phyloP scores from a whole-genome alignment of 208 protist species.

The Leishmania tarentolae region DNA sequence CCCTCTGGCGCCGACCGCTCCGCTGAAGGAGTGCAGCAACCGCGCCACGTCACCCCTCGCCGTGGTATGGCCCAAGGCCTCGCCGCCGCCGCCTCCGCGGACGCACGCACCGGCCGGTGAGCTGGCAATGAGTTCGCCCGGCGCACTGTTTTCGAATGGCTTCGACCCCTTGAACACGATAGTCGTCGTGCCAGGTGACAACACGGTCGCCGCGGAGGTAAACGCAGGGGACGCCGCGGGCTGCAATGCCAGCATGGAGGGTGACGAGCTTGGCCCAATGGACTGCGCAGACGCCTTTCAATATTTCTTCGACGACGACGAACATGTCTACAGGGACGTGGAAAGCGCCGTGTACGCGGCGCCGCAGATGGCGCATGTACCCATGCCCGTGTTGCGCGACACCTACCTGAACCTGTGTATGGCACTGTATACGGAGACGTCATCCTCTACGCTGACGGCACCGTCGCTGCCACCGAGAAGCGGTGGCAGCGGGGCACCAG shows the following conservation, averaged over 20 bases:
- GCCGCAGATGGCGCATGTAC: constrained; percentile 14
- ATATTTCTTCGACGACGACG: constrained; percentile 38
- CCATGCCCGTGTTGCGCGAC: neutral
- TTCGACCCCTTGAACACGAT: neutral
- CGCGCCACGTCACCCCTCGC: neutral
- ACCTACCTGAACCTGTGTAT: constrained; percentile 19
- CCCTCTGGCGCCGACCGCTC: neutral
- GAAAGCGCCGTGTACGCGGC: constrained; percentile 43
- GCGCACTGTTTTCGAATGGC: neutral
- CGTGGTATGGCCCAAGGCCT: neutral
- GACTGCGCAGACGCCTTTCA: constrained; percentile 58
- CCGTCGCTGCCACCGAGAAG: no score
- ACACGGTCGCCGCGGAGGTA: neutral
- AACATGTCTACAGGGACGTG: constrained; percentile 18
- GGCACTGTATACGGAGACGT: neutral
- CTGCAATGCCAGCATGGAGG: neutral
- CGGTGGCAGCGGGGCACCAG: neutral
- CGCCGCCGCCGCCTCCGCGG: neutral
- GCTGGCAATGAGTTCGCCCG: neutral
- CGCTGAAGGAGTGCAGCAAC: neutral
- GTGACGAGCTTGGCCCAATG: constrained; percentile 40
- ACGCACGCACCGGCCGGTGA: neutral
- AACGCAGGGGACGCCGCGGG: neutral
- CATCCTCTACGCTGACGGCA: neutral
- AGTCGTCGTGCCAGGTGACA: neutral